Base-by-base conservation (phyloP, 257 asterid species). In the Solanum lycopersicoides region DNA sequence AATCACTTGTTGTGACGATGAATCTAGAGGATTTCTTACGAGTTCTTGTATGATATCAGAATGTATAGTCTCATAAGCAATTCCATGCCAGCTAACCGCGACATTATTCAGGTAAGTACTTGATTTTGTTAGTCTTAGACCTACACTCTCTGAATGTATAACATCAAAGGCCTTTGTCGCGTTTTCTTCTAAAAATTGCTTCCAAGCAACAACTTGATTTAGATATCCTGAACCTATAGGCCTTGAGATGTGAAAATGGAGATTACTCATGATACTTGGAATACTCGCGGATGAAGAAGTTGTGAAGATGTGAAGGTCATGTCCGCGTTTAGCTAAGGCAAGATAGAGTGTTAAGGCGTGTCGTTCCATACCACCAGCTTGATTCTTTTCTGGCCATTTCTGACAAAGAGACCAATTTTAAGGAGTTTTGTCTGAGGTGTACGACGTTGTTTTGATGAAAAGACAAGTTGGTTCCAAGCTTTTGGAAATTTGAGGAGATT, bases 31-130 rank as follows among this genome's bases (percentile, higher is more conserved):
- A 7, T 88, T 83, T 59, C 94, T 87, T 15, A 90, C 71, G 68
- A 91, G 91, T 87, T 95, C 94, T 71, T 94, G 98, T 72, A 95
- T 94, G 71, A 95, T 93, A 80, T 94, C 98, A 0, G 98, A 94
- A 82, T 82, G 85, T 82, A 82, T 82, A 11, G 85, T 82, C 63
- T 95, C 98, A 7, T 93, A 95, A 0, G 94, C 96, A 8, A 95
- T 94, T 35, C 98, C 98, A 37, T 95, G 98, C 98, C 98, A 95
- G 34, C 94, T 93, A 41, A 92, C 98, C 2, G 95, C 98, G 5
- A 94, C 18, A 84, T 93, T 93, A 73, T 88, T 86, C 34, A 93
- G 86, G 59, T 90, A 30, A 14, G 4, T 88, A 69, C 94, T 63
- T 5, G 97, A 89, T 85, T 93, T 89, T 9, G 96, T 94, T 85